A percentile compares a stretch with the other conserved stretches of the same genome.
Evolutionary conservation across 495 filamentous ascomycete genomes (phyloP).

Genomic region (Chaetomium tenue): DNA sequence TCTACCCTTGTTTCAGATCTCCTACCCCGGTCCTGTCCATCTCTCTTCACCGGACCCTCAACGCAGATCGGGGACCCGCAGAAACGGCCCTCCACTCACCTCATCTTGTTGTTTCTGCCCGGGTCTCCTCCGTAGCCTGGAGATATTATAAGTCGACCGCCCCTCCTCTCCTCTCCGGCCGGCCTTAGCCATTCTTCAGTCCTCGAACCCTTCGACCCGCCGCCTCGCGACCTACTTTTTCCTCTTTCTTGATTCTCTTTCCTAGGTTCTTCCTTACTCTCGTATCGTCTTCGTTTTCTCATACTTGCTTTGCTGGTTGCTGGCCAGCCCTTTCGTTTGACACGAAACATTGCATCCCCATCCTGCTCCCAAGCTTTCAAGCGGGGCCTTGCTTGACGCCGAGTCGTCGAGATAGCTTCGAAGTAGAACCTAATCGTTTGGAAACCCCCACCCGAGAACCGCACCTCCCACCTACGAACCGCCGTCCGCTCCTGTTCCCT

Average conservation of each 20-base stretch:
- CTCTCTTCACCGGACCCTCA: slow-evolving; percentile 16
- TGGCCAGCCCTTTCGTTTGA: slow-evolving; percentile 47
- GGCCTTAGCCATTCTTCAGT: slow-evolving; percentile 33
- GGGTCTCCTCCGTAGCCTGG: slow-evolving; percentile 26
- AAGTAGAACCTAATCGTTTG: slow-evolving; percentile 7
- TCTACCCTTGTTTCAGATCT: slow-evolving; percentile 49
- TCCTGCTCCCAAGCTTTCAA: slow-evolving; percentile 17
- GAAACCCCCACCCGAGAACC: slow-evolving; percentile 22
- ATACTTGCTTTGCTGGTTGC: slow-evolving; percentile 33
- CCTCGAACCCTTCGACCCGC: slow-evolving; percentile 35
- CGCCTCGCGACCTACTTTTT: slow-evolving; percentile 32
- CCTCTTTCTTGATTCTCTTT: slow-evolving; percentile 29
- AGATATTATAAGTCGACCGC: slow-evolving; percentile 38
- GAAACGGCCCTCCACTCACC: slow-evolving; percentile 18
- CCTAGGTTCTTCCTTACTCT: slow-evolving; percentile 29
- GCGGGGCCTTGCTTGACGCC: slow-evolving; percentile 20
- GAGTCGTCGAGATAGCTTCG: background rate
- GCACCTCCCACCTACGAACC: slow-evolving; percentile 14
- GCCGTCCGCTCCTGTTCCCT: slow-evolving; percentile 3
- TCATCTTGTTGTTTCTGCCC: slow-evolving; percentile 25
- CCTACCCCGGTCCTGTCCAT: slow-evolving; percentile 24
- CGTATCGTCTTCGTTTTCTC: slow-evolving; percentile 28
- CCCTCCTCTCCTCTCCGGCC: slow-evolving; percentile 27
- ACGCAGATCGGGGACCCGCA: slow-evolving; percentile 20
- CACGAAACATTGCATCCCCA: slow-evolving; percentile 36